phyloP scores from a whole-genome alignment of 495 filamentous ascomycete species.

The Hypomontagnella submonticulosa region DNA sequence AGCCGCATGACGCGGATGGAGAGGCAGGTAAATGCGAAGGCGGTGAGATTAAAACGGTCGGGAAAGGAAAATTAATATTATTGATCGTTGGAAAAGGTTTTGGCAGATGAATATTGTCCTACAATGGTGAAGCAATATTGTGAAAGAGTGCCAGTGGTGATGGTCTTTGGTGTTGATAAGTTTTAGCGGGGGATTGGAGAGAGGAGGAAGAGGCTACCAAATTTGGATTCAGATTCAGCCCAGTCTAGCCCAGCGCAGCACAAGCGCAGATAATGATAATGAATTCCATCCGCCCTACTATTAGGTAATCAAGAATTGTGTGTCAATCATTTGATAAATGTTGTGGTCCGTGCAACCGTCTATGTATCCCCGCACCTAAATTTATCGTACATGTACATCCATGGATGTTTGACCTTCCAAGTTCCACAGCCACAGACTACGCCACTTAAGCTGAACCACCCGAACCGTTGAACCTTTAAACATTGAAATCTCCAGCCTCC shows the following conservation, averaged over 20 bases:
- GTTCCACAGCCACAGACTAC: no score
- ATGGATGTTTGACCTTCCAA: no score
- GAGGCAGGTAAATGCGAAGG: not conserved
- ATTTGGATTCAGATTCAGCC: slow-evolving; percentile 35
- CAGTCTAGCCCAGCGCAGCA: slow-evolving; percentile 34
- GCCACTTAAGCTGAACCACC: no score
- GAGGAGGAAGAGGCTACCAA: slow-evolving; percentile 38
- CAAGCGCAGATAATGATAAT: not conserved
- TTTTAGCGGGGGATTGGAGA: slow-evolving; percentile 27
- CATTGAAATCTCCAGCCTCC: no score
- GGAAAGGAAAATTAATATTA: not conserved
- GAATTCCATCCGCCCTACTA: slow-evolving; percentile 27
- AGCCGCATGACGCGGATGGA: slow-evolving; percentile 36
- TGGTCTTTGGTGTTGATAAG: slow-evolving; percentile 33
- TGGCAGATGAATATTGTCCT: slow-evolving; percentile 24
- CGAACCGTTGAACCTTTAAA: no score
- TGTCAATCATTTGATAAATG: not conserved
- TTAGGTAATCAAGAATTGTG: slow-evolving; percentile 4
- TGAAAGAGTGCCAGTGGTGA: slow-evolving; percentile 11
- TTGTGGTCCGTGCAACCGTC: slow-evolving; percentile 2
- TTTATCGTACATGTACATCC: no score
- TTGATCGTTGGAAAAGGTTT: not conserved
- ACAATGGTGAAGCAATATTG: slow-evolving; percentile 38
- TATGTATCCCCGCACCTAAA: no score
- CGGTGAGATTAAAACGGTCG: not conserved